A percentile compares a stretch with the other conserved stretches of the same genome.
phyloP scores from a whole-genome alignment of 495 filamentous ascomycete genomes.

The Xylaria acuta region DNA sequence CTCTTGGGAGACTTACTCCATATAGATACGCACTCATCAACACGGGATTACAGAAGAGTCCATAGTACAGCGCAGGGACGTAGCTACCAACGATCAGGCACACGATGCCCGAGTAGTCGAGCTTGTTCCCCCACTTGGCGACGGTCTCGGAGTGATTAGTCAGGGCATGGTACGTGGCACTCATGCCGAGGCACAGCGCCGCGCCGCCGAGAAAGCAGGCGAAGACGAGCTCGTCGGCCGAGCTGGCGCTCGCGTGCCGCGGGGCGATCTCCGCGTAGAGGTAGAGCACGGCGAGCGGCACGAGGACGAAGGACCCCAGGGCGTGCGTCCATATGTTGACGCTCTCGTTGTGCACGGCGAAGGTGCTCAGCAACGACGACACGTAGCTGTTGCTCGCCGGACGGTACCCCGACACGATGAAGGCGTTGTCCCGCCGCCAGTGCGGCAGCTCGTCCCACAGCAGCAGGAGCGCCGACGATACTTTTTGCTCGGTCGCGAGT shows the following conservation, averaged over 20 bases:
- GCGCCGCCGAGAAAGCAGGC: constrained; percentile 81
- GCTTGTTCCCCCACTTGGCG: constrained; percentile 58
- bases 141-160: constrained; percentile 50
- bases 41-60: constrained; percentile 70
- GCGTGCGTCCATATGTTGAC: constrained; percentile 95
- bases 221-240: constrained; percentile 72
- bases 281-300: constrained; percentile 42
- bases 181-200: constrained; percentile 80
- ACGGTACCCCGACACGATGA: constrained; percentile 51
- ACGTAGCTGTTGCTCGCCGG: constrained; percentile 46
- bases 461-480: constrained; percentile 40
- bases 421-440: constrained; percentile 57
- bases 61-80: constrained; percentile 86
- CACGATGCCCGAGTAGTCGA: constrained; percentile 94
- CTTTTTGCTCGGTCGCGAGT: constrained; percentile 35
- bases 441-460: constrained; percentile 52
- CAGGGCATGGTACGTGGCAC: constrained; percentile 68
- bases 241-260: constrained; percentile 67
- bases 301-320: constrained; percentile 62
- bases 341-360: constrained; percentile 77
- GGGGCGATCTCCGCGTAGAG: constrained; percentile 57
- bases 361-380: constrained; percentile 42
- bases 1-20: constrained; percentile 60
- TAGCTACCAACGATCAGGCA: constrained; percentile 87
- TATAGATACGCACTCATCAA: constrained; percentile 74